Conservation (phyloP, 208 protist species). For the Lotmaria passim region DNA sequence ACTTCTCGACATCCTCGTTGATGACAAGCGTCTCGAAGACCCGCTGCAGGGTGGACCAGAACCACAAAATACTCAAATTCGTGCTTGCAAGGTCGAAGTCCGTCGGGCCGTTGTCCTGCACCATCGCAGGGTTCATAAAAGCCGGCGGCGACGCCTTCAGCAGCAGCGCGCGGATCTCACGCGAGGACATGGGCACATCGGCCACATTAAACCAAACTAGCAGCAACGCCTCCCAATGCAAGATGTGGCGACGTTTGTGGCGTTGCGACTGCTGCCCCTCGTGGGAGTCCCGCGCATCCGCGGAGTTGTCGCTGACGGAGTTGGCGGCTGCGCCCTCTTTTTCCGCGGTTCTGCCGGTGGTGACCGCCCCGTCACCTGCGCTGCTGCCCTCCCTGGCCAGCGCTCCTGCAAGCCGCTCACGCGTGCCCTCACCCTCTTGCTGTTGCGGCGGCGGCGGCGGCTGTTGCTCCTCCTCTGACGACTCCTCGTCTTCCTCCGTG, state of each 20-base stretch:
- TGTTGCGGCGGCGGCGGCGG: background rate
- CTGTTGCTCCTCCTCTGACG: background rate
- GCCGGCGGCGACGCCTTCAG: conserved; percentile 39
- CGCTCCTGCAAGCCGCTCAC: background rate
- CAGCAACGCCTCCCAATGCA: conserved; percentile 45
- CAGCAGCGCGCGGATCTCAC: conserved; percentile 47
- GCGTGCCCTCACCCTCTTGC: background rate
- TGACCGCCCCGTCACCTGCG: background rate
- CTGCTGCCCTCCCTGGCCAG: background rate
- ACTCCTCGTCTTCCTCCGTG: conserved; percentile 14
- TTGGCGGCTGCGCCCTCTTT: background rate
- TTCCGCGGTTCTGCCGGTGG: background rate
- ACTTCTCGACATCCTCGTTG: conserved; percentile 47
- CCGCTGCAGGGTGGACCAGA: conserved; percentile 45
- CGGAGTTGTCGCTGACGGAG: background rate
- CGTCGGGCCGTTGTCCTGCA: conserved; percentile 27
- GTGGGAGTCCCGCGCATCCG: too few relatives aligned
- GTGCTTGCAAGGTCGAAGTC: conserved; percentile 37
- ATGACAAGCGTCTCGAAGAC: conserved; percentile 49
- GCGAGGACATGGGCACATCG: conserved; percentile 34
- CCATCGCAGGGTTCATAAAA: conserved; percentile 30
- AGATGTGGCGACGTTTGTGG: conserved; percentile 1
- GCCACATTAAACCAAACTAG: conserved; percentile 38
- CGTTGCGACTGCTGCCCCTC: background rate
- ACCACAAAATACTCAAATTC: conserved; percentile 64